Evolutionary conservation across 805 yeast genomes (phyloP).

Genomic region (Saturnispora halmiae): DNA sequence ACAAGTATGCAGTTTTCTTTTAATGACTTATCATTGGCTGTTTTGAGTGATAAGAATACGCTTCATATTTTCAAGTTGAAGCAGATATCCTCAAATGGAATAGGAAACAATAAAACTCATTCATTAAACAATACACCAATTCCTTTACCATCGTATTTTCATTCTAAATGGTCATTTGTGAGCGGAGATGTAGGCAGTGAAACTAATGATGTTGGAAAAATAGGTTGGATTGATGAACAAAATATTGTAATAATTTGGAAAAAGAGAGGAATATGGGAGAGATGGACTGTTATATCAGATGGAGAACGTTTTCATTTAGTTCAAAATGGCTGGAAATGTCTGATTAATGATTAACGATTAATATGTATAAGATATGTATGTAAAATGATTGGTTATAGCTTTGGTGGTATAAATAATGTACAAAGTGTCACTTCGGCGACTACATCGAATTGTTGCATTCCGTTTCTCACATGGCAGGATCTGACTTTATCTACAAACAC

Average conservation of each 20-base stretch:
- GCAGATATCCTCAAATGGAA: background rate
- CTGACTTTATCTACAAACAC: background rate
- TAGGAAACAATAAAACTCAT: constrained; percentile 40
- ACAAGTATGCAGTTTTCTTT: constrained; percentile 81
- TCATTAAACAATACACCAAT: constrained; percentile 37
- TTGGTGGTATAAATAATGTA: constrained; percentile 1
- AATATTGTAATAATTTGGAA: constrained; percentile 71
- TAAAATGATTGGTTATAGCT: constrained; percentile 19
- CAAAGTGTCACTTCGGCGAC: constrained; percentile 5
- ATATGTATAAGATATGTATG: too few relatives aligned
- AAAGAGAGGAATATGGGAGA: constrained; percentile 72
- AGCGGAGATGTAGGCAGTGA: constrained; percentile 46
- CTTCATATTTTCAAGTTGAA: constrained; percentile 58
- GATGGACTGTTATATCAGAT: constrained; percentile 49
- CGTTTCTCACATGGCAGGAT: constrained; percentile 5
- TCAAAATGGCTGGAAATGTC: constrained; percentile 63
- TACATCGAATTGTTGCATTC: constrained; percentile 4
- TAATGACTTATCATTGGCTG: constrained; percentile 67
- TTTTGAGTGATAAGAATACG: constrained; percentile 81
- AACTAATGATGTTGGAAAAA: constrained; percentile 33
- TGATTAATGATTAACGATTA: constrained; percentile 18
- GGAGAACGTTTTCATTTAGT: constrained; percentile 43
- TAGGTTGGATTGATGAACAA: constrained; percentile 76
- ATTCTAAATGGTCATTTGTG: constrained; percentile 82
- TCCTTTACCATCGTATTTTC: constrained; percentile 57